Evolutionary conservation across 371 early-diverging fungal genomes (phyloP).

Genomic region (Dipsacomyces acuminosporus): DNA sequence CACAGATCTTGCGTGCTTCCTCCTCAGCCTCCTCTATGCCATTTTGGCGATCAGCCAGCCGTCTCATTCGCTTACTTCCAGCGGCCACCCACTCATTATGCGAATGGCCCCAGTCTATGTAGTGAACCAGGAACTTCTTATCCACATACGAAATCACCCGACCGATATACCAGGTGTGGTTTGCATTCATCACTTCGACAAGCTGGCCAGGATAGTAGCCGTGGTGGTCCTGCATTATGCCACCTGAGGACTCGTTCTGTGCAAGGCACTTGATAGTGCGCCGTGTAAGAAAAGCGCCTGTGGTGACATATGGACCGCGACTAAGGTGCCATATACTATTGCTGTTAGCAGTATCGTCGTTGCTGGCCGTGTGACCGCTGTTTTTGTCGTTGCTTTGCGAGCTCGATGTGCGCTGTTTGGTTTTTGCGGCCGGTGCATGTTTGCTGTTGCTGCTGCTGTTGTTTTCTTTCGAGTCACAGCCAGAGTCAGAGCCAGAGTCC

Average conservation of each 20-base stretch:
- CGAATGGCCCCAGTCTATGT: slow-evolving; percentile 35
- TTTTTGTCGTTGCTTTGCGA: too few relatives aligned
- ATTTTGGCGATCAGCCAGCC: background rate
- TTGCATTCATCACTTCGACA: slow-evolving; percentile 42
- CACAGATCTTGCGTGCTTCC: slow-evolving; percentile 29
- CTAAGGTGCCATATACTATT: slow-evolving; percentile 21
- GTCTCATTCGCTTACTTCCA: slow-evolving; percentile 39
- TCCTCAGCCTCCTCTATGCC: slow-evolving; percentile 23
- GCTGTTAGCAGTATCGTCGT: too few relatives aligned
- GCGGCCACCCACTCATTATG: slow-evolving; percentile 46
- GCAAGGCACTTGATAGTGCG: slow-evolving; percentile 39
- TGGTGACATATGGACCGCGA: slow-evolving; percentile 40
- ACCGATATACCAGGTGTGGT: slow-evolving; percentile 42
- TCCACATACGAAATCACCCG: slow-evolving; percentile 33
- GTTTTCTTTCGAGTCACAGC: background rate
- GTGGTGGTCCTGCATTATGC: slow-evolving; percentile 45
- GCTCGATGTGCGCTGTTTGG: too few relatives aligned
- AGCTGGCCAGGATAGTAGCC: slow-evolving; percentile 40
- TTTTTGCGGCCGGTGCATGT: too few relatives aligned
- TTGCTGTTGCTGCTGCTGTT: too few relatives aligned
- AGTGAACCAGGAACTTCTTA: slow-evolving; percentile 41
- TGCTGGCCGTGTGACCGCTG: background rate
- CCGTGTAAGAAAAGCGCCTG: slow-evolving; percentile 45
- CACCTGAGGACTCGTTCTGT: slow-evolving; percentile 37
- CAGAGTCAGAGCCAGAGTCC: background rate